Evolutionary conservation across 441 rosid species (phyloP).

Genomic region (Populus hybrid): DNA sequence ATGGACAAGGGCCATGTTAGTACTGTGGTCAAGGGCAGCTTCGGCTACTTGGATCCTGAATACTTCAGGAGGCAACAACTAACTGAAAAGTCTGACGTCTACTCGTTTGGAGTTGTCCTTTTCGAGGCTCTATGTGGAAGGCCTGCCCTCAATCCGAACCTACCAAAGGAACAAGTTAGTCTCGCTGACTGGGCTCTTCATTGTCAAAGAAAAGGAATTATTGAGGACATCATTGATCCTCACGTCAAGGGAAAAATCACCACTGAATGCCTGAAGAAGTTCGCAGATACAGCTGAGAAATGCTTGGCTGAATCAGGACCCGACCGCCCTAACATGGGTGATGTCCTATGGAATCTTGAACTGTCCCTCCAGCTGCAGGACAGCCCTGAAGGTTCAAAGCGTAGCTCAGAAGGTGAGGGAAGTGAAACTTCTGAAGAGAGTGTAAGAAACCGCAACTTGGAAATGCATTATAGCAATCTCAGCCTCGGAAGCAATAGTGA

Average conservation of each 20-base stretch:
- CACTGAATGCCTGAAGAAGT: conserved; percentile 55
- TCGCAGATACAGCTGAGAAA: conserved; percentile 58
- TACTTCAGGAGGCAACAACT: conserved; percentile 64
- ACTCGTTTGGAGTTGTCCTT: conserved; percentile 74
- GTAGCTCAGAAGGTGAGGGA: conserved; percentile 14
- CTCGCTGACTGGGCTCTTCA: conserved; percentile 66
- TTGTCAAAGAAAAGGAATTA: conserved; percentile 41
- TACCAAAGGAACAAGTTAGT: conserved; percentile 66
- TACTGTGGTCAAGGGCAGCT: conserved; percentile 74
- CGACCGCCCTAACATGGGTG: conserved; percentile 76
- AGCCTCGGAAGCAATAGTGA: conserved; percentile 32
- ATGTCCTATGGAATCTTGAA: conserved; percentile 71
- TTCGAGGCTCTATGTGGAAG: conserved; percentile 63
- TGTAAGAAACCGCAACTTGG: background rate
- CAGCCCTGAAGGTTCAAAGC: conserved; percentile 33
- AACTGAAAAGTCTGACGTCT: conserved; percentile 70
- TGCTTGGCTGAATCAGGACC: conserved; percentile 52
- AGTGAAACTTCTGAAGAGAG: conserved; percentile 25
- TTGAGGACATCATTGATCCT: conserved; percentile 56
- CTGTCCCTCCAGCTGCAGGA: conserved; percentile 62
- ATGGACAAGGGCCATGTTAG: conserved; percentile 62
- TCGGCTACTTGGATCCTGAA: conserved; percentile 75
- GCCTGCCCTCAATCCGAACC: conserved; percentile 57
- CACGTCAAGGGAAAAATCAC: conserved; percentile 46
- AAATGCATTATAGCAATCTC: conserved; percentile 12